Evolutionary conservation across 495 filamentous ascomycete genomes (phyloP).

Genomic region (Neurospora hispaniola): DNA sequence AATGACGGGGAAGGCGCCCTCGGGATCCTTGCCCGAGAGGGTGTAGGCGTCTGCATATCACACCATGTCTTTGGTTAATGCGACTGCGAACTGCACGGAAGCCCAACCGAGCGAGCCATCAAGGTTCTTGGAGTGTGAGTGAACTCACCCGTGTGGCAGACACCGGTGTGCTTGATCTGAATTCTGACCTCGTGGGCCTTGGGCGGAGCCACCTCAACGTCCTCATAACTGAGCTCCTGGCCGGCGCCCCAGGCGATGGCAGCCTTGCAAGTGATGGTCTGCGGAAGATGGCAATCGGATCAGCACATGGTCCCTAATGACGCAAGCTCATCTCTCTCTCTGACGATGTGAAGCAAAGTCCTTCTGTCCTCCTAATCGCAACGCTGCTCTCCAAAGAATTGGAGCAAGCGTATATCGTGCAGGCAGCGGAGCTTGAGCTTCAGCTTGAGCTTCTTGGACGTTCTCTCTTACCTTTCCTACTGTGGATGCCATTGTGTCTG

Average conservation of each 20-base stretch:
- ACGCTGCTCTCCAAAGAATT: background rate
- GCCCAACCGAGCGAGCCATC: conserved; percentile 1
- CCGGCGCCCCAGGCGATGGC: conserved; percentile 95
- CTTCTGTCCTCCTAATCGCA: background rate
- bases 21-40: conserved; percentile 93
- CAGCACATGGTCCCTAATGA: background rate
- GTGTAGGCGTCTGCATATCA: conserved; percentile 77
- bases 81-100: background rate
- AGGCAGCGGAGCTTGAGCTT: conserved; percentile 2
- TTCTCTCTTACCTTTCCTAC: conserved; percentile 35
- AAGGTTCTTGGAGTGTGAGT: background rate
- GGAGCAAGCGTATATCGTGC: background rate
- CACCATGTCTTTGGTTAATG: background rate
- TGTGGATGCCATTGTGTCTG: conserved; percentile 33
- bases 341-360: background rate
- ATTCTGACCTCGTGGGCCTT: conserved; percentile 93
- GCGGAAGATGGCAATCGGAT: conserved; percentile 1
- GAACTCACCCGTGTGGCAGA: conserved; percentile 84
- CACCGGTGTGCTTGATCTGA: conserved; percentile 90
- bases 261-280: conserved; percentile 59
- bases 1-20: conserved; percentile 94
- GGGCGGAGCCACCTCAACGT: conserved; percentile 87
- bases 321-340: background rate
- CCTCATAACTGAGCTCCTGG: conserved; percentile 78
- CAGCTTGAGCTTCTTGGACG: background rate